These are phyloP conservation scores for Zarea fungicola DNA, from an alignment of 2,329 filamentous ascomycete species.

Conservation along the genomic window DNA sequence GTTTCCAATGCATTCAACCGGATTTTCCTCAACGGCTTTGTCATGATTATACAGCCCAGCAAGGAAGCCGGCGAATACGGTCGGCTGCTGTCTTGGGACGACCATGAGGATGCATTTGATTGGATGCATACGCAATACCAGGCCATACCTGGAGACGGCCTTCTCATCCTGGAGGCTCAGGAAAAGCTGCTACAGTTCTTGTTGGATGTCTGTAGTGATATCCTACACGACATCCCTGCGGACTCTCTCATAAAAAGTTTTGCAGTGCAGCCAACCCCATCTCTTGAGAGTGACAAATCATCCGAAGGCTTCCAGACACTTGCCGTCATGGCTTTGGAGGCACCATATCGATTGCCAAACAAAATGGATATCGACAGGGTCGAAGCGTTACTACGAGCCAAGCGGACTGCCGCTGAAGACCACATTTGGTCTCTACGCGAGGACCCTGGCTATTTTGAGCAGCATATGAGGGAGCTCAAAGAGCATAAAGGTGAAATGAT, in stretches of 20 bases:
- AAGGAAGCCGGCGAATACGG: constrained; percentile 29
- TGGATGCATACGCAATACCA: constrained; percentile 31
- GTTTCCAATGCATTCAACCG: constrained; percentile 21
- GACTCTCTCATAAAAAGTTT: constrained; percentile 25
- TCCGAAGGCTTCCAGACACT: constrained; percentile 32
- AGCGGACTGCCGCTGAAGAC: constrained; percentile 40
- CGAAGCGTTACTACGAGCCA: constrained; percentile 37
- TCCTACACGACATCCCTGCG: constrained; percentile 46
- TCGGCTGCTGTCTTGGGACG: constrained; percentile 28
- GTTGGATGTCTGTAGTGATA: constrained; percentile 37
- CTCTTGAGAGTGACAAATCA: constrained; percentile 24
- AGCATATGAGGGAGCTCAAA: constrained; percentile 34
- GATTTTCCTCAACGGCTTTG: constrained; percentile 25
- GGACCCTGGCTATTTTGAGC: constrained; percentile 52
- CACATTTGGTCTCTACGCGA: constrained; percentile 52
- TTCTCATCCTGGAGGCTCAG: constrained; percentile 48
- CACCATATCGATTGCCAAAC: constrained; percentile 46
- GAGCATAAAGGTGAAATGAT: constrained; percentile 44
- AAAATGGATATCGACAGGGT: constrained; percentile 41
- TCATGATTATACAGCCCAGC: constrained; percentile 30
- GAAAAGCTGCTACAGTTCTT: constrained; percentile 44
- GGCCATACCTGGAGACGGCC: constrained; percentile 39
- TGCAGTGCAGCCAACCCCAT: constrained; percentile 34
- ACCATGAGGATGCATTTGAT: constrained; percentile 31
- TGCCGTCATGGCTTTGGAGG: constrained; percentile 39